Base-by-base conservation (phyloP, 495 filamentous ascomycete genomes). In the Rostrohypoxylon terebratum region DNA sequence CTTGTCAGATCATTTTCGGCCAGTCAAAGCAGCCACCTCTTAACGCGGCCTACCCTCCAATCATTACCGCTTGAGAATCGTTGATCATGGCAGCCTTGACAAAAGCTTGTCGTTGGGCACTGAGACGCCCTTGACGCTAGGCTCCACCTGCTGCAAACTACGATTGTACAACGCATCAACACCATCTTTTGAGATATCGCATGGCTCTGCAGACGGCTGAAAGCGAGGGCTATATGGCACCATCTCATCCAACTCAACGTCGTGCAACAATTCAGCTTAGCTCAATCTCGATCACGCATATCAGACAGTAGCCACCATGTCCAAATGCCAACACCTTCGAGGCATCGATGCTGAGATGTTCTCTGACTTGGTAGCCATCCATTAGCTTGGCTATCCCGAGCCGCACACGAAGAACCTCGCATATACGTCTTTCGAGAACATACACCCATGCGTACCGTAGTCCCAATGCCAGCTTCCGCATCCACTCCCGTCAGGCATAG, bases 151-250 rank as follows among this genome's bases (percentile, higher is more conserved):
- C 69, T 73, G 77, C 73, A 78, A 78, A 73, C 62, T 75, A 77
- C 58, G 60, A 74, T 80, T 83, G 82, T 80, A 85, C 82, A 85
- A 84, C 82, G 79, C 83, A 84, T 82, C 82, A 78, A 77, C 77
- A 79, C 78, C 76, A 76, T 72, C 73, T 73, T 73, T 67, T 34
- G 59, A 5, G 51, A 72, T 73, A 66, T 69, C 65, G 65, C 23
- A 59, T 63, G 48, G 62, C 66, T 64, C 68, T 64, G 67, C 62
- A 59, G 63, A 60, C 63, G 47, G 59, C 59, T 66, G 57, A 62
- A 63, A 53, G 33, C 28, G 59, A 64, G 60, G 33, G 40, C 63
- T 71, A 75, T 75, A 75, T 65, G 63, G 69, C 38, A 73, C 68
- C 64, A 71, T 64, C 34, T 59, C 55, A 61, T 62, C 72, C 55